Base-by-base conservation (phyloP, 2,329 filamentous ascomycete species). In the Microcyclospora tardicrescens region DNA sequence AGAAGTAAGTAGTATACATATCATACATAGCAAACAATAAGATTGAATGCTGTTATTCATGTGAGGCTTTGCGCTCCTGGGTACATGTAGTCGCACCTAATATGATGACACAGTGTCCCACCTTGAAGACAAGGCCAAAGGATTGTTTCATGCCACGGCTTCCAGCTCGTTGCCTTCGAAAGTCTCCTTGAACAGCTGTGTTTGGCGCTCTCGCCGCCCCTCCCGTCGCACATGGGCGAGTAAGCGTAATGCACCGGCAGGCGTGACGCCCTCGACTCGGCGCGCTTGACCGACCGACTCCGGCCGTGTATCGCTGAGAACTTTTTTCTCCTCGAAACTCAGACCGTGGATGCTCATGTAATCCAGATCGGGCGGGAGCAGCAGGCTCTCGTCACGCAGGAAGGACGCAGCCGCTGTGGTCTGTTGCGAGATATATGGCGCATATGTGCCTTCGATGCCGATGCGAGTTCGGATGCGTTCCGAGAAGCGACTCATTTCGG, bases 201-300 rank as follows among this genome's bases (percentile, higher is more conserved):
- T 47, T 38, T 53, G 53, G 36, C 50, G 47, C 41, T 58, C 55
- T 34, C 48, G 55, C 39, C 49, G 57, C 41, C 58, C 58, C 27
- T 53, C 57, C 2, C 62, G 64, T 47, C 65, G 67, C n/a, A 85
- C 77, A 56, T 74, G 72, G 16, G 67, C 68, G 41, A 89, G 60
- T 44, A 91, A 55, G 39, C 74, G 53, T 46, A 72, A 45, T 16
- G 67, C 66, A 0, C 68, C 69, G 24, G 61, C 57, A 1, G 69
- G 67, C 43, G 69, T 72, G n/a, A 71, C 70, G 2, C 89, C 89
- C 61, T 98, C 91, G 10, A 95, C 75, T 11, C 91, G 68, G 35
- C 85, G 71, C 27, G 89, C 89, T 70, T 95, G 91, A 0, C 84
- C 89, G 15, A 98, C 68, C 43, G 76, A 93, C 61, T 93, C 84